phyloP scores from a whole-genome alignment of 2,329 filamentous ascomycete genomes.

The Hymenotorrendiella dingleyae region DNA sequence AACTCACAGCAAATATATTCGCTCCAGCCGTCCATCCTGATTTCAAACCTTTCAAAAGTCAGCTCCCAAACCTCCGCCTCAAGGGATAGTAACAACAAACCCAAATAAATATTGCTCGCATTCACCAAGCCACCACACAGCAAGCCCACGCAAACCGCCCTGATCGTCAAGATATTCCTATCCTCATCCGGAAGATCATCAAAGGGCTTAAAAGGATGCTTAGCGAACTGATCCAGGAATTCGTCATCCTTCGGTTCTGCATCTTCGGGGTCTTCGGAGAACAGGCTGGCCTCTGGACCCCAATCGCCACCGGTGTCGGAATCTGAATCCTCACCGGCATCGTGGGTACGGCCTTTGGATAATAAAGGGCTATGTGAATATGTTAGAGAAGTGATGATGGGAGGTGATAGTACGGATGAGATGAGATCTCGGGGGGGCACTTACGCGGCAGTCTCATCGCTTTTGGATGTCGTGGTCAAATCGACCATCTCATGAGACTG shows the following conservation, averaged over 20 bases:
- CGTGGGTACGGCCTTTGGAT: not conserved
- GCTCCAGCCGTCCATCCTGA: conserved; percentile 44
- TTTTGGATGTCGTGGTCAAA: not conserved
- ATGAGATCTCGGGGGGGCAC: no score
- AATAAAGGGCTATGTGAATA: not conserved
- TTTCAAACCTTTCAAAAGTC: no score
- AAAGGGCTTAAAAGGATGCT: conserved; percentile 10
- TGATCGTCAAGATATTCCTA: conserved; percentile 44
- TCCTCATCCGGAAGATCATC: conserved; percentile 39
- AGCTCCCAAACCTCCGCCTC: no score
- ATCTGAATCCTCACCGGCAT: not conserved
- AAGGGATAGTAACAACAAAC: no score
- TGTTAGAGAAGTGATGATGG: not conserved
- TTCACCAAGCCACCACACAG: conserved; percentile 54
- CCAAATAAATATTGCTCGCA: conserved; percentile 57
- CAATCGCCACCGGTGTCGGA: not conserved
- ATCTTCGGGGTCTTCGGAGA: not conserved
- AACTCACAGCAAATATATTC: conserved; percentile 41
- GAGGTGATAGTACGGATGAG: no score
- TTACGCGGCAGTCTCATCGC: not conserved
- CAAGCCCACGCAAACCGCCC: conserved; percentile 49
- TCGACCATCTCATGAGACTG: not conserved
- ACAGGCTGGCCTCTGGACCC: not conserved
- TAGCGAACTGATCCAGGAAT: not conserved
- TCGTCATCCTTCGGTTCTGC: not conserved